Evolutionary conservation across 129 eudicot species (phyloP).

Genomic region (Chrysanthemum lavandulifolium): DNA sequence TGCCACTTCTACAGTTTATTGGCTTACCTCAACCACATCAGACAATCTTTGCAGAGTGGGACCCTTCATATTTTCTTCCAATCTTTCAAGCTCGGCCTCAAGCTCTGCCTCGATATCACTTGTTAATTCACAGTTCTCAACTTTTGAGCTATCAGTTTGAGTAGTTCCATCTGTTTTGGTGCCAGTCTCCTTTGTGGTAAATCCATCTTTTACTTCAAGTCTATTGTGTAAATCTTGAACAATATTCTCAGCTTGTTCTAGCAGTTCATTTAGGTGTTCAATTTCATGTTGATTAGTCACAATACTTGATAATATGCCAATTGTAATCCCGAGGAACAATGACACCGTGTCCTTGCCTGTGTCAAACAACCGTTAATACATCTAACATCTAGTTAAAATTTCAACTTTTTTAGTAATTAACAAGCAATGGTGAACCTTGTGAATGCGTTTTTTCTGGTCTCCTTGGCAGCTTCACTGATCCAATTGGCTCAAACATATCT

Average conservation of each 20-base stretch:
- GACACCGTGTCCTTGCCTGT: slow-evolving; percentile 35
- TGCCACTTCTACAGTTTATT: neutral
- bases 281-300: slow-evolving; percentile 44
- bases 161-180: slow-evolving; percentile 25
- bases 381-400: neutral
- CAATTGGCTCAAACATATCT: slow-evolving; percentile 19
- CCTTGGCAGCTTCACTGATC: slow-evolving; percentile 33
- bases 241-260: slow-evolving; percentile 60
- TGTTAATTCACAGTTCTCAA: slow-evolving; percentile 36
- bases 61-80: slow-evolving; percentile 55
- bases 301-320: slow-evolving; percentile 45
- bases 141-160: slow-evolving; percentile 20
- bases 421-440: slow-evolving; percentile 29
- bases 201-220: slow-evolving; percentile 61
- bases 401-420: neutral
- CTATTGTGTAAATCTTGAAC: slow-evolving; percentile 69
- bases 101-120: slow-evolving; percentile 82
- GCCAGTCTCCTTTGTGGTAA: slow-evolving; percentile 47
- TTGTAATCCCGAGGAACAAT: slow-evolving; percentile 55
- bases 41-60: slow-evolving; percentile 34
- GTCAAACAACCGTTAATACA: slow-evolving; percentile 9
- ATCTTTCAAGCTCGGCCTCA: slow-evolving; percentile 78
- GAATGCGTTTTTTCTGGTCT: slow-evolving; percentile 27
- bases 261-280: slow-evolving; percentile 45
- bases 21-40: slow-evolving; percentile 48